Evolutionary conservation across 2,329 filamentous ascomycete species (phyloP), one percentile per base, ranked within the genome.

Genomic region (Fusarium annulatum): DNA sequence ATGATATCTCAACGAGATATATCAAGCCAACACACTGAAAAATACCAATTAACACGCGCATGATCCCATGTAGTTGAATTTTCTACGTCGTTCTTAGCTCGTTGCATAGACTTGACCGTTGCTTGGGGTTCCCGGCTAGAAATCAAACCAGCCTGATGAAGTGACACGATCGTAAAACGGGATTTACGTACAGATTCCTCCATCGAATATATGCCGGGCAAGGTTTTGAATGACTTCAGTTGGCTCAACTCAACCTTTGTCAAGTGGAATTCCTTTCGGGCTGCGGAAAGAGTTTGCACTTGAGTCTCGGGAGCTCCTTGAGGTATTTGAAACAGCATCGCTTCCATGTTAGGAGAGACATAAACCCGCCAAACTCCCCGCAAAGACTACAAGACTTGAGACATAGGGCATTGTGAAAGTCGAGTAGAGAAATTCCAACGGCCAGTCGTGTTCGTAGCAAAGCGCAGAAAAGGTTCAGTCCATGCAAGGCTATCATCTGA

Each of bases 401-500:
- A 46, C 77, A 81, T 11, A 82, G 66, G 34, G 57, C 61, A 16
- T 64, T 2, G 63, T 80, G 76, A 61, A 81, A 77, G 43, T 79
- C 73, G 43, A 53, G 33, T 2, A 82, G 66, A 56, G 78, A 78
- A 64, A 80, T 38, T 41, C 16, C 16, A 33, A 18, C 52, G 33
- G 80, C 79, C 56, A 79, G 64, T 56, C 62, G 36, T 63, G 80
- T 82, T 69, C 77, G 77, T 61, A 82, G 58, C 45, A 82, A 68
- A 52, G 81, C 79, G 68, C 78, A 80, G 61, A 83, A 34, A 46
- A 80, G 73, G 64, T 82, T 77, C 1, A 82, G 70, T 53, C 78
- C 78, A 59, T 80, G 70, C 11, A 64, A 71, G 36, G 69, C 64
- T 7, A 79, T 65, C 16, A 72, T 51, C 18, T 71, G 76, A 69